Evolutionary conservation across 139 green algal genomes (phyloP).

Genomic region (Chlorella sorokiniana): DNA sequence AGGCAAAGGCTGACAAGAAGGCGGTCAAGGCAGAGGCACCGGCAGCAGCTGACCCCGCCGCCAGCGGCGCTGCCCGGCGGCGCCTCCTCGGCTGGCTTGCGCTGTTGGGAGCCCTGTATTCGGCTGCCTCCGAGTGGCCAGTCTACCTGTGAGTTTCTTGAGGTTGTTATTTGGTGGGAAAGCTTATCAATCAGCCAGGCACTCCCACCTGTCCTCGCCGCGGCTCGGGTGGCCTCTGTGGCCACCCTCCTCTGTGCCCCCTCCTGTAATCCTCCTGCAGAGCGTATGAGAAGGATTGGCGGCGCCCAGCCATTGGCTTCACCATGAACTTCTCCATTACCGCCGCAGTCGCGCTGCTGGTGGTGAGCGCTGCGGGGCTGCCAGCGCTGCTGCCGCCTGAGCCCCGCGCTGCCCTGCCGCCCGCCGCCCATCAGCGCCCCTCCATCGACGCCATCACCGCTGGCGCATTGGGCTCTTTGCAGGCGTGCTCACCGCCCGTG

Average conservation of each 20-base stretch:
- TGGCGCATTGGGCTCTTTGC: no score
- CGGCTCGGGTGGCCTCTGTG: background rate
- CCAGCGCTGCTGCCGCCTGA: background rate
- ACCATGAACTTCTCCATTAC: slow-evolving; percentile 17
- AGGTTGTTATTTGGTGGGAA: background rate
- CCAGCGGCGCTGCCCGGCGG: background rate
- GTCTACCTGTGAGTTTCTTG: slow-evolving; percentile 9
- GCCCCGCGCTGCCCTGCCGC: no score
- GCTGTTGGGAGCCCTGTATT: background rate
- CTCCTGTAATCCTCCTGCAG: background rate
- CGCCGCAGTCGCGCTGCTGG: background rate
- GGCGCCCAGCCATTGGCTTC: background rate
- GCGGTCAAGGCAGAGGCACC: background rate
- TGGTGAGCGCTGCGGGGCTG: background rate
- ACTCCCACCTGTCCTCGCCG: background rate
- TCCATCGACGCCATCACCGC: no score
- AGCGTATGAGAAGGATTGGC: slow-evolving; percentile 9
- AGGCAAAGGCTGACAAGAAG: background rate
- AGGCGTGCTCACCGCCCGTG: background rate
- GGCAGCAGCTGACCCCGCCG: background rate
- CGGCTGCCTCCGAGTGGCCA: slow-evolving; percentile 8
- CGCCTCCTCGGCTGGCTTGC: background rate
- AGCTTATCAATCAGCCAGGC: background rate
- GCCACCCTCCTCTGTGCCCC: background rate
- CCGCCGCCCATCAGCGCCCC: no score